Percentiles rank a stretch among this genome's conserved stretches.
Evolutionary conservation across 495 filamentous ascomycete species (phyloP).

Genomic region (Tuber indicum): DNA sequence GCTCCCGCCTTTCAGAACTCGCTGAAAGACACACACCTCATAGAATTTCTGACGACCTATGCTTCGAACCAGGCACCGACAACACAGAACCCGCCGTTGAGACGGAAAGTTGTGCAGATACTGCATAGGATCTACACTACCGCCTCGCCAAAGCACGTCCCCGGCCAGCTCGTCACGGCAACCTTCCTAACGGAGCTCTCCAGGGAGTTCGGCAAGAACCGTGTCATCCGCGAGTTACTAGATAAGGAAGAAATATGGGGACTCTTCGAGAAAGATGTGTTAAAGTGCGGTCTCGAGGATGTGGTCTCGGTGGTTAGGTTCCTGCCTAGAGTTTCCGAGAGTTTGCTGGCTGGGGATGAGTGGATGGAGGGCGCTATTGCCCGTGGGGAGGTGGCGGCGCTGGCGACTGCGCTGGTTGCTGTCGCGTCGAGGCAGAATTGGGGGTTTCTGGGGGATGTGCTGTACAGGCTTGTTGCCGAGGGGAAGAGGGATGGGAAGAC

Average conservation of each 20-base stretch:
- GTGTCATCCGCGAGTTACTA: constrained; percentile 6
- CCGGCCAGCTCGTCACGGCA: constrained; percentile 8
- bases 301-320: constrained; percentile 16
- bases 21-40: constrained; percentile 6
- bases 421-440: constrained; percentile 31
- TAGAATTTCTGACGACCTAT: constrained; percentile 26
- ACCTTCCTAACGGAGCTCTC: constrained; percentile 25
- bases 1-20: constrained; percentile 19
- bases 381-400: constrained; percentile 13
- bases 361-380: constrained; percentile 31
- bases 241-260: constrained; percentile 19
- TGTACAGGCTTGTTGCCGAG: constrained; percentile 25
- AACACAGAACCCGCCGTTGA: constrained; percentile 8
- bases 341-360: constrained; percentile 40
- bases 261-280: constrained; percentile 17
- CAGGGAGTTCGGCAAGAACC: background rate
- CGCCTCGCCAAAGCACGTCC: constrained; percentile 7
- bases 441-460: constrained; percentile 34
- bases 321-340: constrained; percentile 21
- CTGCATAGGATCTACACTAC: constrained; percentile 26
- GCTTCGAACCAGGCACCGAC: constrained; percentile 9
- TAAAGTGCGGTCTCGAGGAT: constrained; percentile 8
- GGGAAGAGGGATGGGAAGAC: constrained; percentile 14
- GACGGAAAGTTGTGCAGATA: constrained; percentile 16
- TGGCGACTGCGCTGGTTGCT: constrained; percentile 20